These are phyloP conservation scores for Medicago arabica DNA, from an alignment of 306 rosid genomes.

Conservation along the genomic window DNA sequence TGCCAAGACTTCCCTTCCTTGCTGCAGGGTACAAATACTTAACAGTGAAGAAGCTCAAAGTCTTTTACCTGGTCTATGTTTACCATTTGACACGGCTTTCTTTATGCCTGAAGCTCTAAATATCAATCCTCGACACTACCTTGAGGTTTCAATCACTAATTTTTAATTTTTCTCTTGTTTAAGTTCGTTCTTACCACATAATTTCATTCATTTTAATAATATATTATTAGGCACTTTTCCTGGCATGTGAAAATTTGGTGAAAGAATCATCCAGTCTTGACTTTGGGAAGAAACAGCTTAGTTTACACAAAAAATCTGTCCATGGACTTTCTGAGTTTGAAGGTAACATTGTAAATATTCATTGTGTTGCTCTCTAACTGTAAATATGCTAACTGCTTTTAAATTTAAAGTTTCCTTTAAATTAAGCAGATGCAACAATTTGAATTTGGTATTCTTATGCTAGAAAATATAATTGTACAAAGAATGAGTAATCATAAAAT, in stretches of 20 bases:
- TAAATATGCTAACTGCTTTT: slow-evolving; percentile 19
- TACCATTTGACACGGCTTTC: slow-evolving; percentile 70
- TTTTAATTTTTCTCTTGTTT: neutral
- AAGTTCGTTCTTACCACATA: neutral
- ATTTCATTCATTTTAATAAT: slow-evolving; percentile 32
- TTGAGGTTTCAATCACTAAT: slow-evolving; percentile 62
- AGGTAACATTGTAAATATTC: slow-evolving; percentile 54
- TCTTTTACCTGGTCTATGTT: slow-evolving; percentile 62
- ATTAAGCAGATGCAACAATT: slow-evolving; percentile 5
- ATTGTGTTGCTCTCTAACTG: neutral
- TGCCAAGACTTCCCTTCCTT: slow-evolving; percentile 72
- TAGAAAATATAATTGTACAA: neutral
- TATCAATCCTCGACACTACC: slow-evolving; percentile 71
- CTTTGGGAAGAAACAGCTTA: neutral
- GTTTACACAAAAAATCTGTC: slow-evolving; percentile 42
- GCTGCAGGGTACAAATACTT: slow-evolving; percentile 78
- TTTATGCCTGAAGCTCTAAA: slow-evolving; percentile 91
- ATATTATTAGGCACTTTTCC: slow-evolving; percentile 62
- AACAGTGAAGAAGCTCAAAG: slow-evolving; percentile 56
- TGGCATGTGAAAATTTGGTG: slow-evolving; percentile 10
- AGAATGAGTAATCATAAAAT: neutral
- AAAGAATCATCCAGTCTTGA: neutral
- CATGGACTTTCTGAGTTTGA: slow-evolving; percentile 67
- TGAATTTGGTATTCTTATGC: slow-evolving; percentile 1
- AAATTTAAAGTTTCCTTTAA: slow-evolving; percentile 9